Base-by-base conservation (phyloP, 257 asterid species). In the Salvia splendens region DNA sequence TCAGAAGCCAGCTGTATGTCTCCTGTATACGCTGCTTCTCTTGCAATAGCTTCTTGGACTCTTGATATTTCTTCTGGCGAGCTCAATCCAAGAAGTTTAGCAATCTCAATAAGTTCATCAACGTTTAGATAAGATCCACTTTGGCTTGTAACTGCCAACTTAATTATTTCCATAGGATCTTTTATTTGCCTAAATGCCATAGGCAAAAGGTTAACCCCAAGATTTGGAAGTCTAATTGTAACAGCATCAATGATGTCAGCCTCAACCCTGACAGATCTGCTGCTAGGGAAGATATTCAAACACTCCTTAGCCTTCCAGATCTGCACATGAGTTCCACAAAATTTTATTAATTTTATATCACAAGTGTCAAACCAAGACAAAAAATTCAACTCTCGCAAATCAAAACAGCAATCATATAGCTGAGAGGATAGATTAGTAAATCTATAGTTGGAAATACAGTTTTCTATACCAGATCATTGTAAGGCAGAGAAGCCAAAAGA, bases 241-340 rank as follows among this genome's bases (percentile, higher is more conserved):
- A 94, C 80, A 72, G 95, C 97, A 68, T 91, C 92, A 64, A 91
- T 83, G 51, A 86, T 75, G 78, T 94, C 97, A 76, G 91, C 88
- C 78, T 94, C 99, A 59, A 76, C 87, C 84, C 90, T 81, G 78
- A 87, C 87, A 77, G 69, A 86, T 84, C 97, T 87, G 83, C 93
- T 86, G 82, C 82, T 81, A 53, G 95, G 95, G 71, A 91, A 82
- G 70, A 94, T 88, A 81, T 76, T 85, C 73, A 94, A 82, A 77
- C 99, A 94, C 73, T 94, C 99, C 89, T 88, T 94, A 54, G 99
- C 97, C 89, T 91, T 94, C 97, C 99, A 94, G 69, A 94, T 85
- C 99, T 93, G 80, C 42, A 57, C 28, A 60, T 36, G 71, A 65
- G 49, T 55, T 45, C 59, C 72, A 73, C 36, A 72, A 72, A 46